Evolutionary conservation across 129 eudicot genomes (phyloP), one percentile per base, ranked within the genome.

Genomic region (Chrysanthemum lavandulifolium): DNA sequence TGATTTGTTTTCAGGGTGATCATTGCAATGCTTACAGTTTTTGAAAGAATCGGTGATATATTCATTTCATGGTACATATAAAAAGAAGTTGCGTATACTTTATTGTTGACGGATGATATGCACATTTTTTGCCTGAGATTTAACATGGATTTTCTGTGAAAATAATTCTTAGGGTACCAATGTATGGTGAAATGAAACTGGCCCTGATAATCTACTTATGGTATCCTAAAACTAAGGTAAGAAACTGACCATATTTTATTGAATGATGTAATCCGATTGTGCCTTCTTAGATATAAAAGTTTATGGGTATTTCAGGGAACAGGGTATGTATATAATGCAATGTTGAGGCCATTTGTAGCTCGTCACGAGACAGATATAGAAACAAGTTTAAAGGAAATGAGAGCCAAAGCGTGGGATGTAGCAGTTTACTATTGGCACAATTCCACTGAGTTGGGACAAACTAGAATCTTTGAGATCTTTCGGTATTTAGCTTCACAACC

Each of bases 171-270:
- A 95, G 99, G 99, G 66, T 95, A 76, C 99, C 99, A 73, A 82
- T 95, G 88, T 95, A 95, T 73, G 87, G 86, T 9, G 99, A 95
- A 86, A 56, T 86, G 84, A 95, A 95, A 79, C 78, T 95, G 76
- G 97, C 90, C n/a, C 80, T 90, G 36, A 86, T 90, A 49, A 87
- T 95, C 70, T 95, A 90, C 82, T 77, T 95, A 66, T 95, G 99
- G 99, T 95, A 95, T 85, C 99, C 99, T 14, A 83, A 88, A 78
- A 95, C 97, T 7, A 90, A 76, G 96, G 98, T 93, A 80, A 80
- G 14, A 76, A 60, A 8, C 65, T 16, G 15, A 65, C 13, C 16
- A 4, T 33, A 27, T 71, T 54, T 12, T 18, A 19, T 73, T 79
- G 16, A 36, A 77, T 61, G 27, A 13, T 5, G 27, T 40, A 21